Base-by-base conservation (phyloP, 176 grass and related monocot genomes). In the Guadua angustifolia region DNA sequence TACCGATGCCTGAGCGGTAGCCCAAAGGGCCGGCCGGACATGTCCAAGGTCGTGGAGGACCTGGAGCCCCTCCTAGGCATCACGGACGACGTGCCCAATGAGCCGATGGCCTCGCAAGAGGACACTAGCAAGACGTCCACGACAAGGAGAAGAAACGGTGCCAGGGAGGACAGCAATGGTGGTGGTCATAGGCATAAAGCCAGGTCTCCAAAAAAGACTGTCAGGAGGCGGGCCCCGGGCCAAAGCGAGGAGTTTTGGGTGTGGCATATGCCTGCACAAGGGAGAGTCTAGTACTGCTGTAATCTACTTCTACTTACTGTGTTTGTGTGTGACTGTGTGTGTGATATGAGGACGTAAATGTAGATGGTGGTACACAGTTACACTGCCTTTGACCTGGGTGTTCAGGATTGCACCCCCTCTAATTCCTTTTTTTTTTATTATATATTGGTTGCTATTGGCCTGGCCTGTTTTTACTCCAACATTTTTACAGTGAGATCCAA, bases 1-100 rank as follows among this genome's bases (percentile, higher is more conserved):
- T 93, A 98, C 69, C 80, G 70, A 5, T 98, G 95, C 85, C 36
- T 98, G 0, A 86, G 87, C 18, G 85, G 92, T 0, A 95, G 73
- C 35, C 95, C 91, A 0, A 98, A 98, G 71, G 87, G 77, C 12
- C 73, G 95, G 39, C 95, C 95, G 0, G 61, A 93, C 21, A 98
- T 95, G 95, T 95, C 85, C 7, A 40, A 55, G 15, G 82, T 95
- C 5, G 91, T 98, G 8, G 69, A 92, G 21, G 79, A 88, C 9
- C 85, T 98, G 0, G 93, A 95, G 80, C 93, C 89, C 1, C 89
- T 98, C 7, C 82, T 98, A 0, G 6, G 17, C 42, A 46, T 79
- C 6, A 18, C 33, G 3, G 83, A 84, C 14, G 92, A 95, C 26
- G 87, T 75, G 47, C 71, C 74, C 0, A 17, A 19, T 2, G 71